Evolutionary conservation across 208 protist genomes (phyloP).

Genomic region (Leishmania aethiopica): DNA sequence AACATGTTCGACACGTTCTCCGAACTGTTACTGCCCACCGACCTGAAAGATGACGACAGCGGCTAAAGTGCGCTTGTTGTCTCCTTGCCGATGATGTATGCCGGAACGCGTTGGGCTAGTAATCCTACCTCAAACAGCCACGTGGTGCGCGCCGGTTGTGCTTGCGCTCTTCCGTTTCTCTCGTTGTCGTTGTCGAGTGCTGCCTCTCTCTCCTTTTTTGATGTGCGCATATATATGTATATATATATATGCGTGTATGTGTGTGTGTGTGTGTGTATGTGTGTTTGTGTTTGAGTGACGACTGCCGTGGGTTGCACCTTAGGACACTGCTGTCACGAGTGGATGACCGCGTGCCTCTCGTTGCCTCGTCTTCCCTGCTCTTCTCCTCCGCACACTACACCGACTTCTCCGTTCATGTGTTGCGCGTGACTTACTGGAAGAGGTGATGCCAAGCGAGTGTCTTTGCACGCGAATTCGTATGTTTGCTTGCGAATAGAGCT

Average conservation of each 20-base stretch:
- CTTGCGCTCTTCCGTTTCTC: background rate
- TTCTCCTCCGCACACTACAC: background rate
- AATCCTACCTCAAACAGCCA: background rate
- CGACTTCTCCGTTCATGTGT: background rate
- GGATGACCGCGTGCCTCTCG: background rate
- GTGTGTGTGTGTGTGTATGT: background rate
- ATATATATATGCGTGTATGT: background rate
- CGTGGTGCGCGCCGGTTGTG: too few relatives aligned
- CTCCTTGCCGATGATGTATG: background rate
- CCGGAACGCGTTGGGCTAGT: background rate
- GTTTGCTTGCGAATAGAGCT: background rate
- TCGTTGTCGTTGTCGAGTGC: background rate
- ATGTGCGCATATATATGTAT: slow-evolving; percentile 4
- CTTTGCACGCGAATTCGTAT: background rate
- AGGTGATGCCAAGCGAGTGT: background rate
- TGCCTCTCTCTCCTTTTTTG: background rate
- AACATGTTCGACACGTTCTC: slow-evolving; percentile 59
- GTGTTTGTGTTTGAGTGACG: background rate
- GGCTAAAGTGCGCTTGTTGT: background rate
- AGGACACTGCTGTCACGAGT: background rate
- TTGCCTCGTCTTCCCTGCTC: background rate
- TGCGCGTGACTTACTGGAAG: background rate
- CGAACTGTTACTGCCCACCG: slow-evolving; percentile 29
- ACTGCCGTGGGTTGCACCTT: background rate
- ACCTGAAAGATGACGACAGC: background rate